Base-by-base conservation (phyloP, 148 eudicot genomes). In the Simmondsia chinensis region DNA sequence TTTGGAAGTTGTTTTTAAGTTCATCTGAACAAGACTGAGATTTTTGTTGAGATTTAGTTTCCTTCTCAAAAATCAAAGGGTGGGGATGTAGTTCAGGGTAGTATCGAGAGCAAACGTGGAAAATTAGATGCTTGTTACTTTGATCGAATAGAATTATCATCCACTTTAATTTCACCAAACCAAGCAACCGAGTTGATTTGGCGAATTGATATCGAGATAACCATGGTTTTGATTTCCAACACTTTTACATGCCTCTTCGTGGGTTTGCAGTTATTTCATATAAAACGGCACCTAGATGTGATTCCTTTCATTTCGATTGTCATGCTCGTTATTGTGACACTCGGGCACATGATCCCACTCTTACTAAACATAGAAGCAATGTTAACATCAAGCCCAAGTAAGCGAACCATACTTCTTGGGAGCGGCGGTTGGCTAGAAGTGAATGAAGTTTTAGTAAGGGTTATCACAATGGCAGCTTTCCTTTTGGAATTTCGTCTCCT, bases 151-250 rank as follows among this genome's bases (percentile, higher is more conserved):
- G 72, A 79, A 39, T 43, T 91, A 14, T 46, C 59, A 2, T 50
- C 83, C 20, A 78, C 48, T 45, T 76, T 88, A 9, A 46, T 82
- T 41, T 71, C 70, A n/a, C 54, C 27, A 31, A 31, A 9, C 30
- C 75, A 68, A 70, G 88, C 73, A 5, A 41, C 21, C 9, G 52
- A 65, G 11, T 68, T 80, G 9, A 70, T 82, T 48, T 85, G 94
- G 95, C 69, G 80, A 72, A 79, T 85, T 78, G 97, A 85, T 60
- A 52, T 91, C 7, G 97, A 91, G 76, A 76, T 91, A 43, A 52
- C 66, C 22, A 74, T 85, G 86, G 87, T 85, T 30, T 70, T 91
- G 22, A 56, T 91, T 61, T 85, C 97, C 33, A 85, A 79, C 52
- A 84, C 95, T 0, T 71, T 91, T 20, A 62, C 70, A 4, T 91